Evolutionary conservation across 129 eudicot genomes (phyloP).

Genomic region (Gnaphalium uliginosum): DNA sequence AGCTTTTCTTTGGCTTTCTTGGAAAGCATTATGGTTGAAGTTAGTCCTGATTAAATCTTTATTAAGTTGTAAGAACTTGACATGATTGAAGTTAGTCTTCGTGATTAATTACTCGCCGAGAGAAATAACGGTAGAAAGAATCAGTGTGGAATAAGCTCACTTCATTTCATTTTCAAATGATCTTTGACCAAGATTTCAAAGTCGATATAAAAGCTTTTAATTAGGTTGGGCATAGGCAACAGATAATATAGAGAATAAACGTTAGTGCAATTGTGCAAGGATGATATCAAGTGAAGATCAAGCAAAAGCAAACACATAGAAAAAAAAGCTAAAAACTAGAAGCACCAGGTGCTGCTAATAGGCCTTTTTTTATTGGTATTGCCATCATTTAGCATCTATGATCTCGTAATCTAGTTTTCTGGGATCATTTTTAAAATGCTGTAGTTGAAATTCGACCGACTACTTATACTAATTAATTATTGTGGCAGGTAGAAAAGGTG

Average conservation of each 20-base stretch:
- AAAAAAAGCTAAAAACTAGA: background rate
- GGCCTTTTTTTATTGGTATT: background rate
- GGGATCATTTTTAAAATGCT: background rate
- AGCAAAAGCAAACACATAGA: background rate
- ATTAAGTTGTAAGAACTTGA: background rate
- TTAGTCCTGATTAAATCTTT: background rate
- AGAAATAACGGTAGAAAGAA: conserved; percentile 1
- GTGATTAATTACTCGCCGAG: background rate
- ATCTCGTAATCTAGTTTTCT: conserved; percentile 2
- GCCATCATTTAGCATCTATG: conserved; percentile 10
- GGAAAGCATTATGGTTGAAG: background rate
- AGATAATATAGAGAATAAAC: background rate
- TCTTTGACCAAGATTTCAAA: background rate
- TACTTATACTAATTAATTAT: conserved; percentile 1
- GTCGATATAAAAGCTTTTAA: background rate
- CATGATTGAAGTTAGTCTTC: background rate
- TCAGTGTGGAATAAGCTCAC: background rate
- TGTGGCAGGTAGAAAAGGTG: conserved; percentile 79
- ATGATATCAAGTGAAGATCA: background rate
- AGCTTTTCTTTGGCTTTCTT: background rate
- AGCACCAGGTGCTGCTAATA: background rate
- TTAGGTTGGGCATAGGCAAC: background rate
- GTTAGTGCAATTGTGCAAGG: background rate
- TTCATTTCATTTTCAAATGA: background rate
- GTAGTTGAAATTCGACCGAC: background rate